Percentiles rank a stretch among this genome's conserved stretches.
Conservation (phyloP, 2,329 filamentous ascomycete genomes). For the Helotiales sp. region DNA sequence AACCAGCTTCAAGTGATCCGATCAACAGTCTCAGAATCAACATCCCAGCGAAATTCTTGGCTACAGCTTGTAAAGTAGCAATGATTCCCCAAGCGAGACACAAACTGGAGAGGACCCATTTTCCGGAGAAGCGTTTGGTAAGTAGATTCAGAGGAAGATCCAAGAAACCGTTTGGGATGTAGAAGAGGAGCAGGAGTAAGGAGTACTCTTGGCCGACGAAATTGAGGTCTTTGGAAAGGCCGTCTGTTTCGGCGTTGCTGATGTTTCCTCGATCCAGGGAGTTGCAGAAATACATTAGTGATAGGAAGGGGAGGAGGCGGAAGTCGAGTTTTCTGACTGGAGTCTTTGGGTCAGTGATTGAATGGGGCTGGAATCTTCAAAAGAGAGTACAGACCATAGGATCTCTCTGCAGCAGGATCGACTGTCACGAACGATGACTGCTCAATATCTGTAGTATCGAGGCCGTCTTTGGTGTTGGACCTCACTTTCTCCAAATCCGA, state of each 20-base stretch:
- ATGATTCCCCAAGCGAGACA: conserved; percentile 51
- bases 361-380: not conserved
- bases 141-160: conserved; percentile 50
- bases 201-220: conserved; percentile 35
- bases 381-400: not conserved
- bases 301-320: conserved; percentile 17
- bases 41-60: conserved; percentile 37
- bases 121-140: conserved; percentile 48
- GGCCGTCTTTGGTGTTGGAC: not conserved
- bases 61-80: conserved; percentile 40
- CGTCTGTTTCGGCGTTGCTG: conserved; percentile 36
- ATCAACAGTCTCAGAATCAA: conserved; percentile 21
- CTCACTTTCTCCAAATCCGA: not conserved
- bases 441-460: not conserved
- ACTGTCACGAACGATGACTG: not conserved
- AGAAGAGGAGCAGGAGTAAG: conserved; percentile 35
- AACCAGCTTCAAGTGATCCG: conserved; percentile 48
- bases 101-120: conserved; percentile 40
- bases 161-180: conserved; percentile 42
- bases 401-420: not conserved
- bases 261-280: conserved; percentile 30
- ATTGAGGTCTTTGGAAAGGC: conserved; percentile 31
- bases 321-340: conserved; percentile 25
- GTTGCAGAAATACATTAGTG: conserved; percentile 21
- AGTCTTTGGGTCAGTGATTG: not conserved